Evolutionary conservation across 805 yeast genomes (phyloP).

Genomic region (Hanseniaspora nectarophila): DNA sequence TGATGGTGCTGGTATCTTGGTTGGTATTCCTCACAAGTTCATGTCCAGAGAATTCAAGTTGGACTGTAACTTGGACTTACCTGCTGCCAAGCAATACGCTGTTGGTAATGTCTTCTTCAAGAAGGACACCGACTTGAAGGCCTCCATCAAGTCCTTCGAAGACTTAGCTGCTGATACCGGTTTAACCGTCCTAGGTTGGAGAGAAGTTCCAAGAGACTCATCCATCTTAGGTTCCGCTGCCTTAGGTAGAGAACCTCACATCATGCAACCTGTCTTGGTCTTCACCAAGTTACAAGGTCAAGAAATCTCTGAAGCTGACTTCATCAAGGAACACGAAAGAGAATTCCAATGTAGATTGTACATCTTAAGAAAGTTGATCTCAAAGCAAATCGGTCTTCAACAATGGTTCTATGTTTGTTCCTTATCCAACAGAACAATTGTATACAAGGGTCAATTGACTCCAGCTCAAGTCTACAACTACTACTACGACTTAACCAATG

Average conservation of each 20-base stretch:
- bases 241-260: slow-evolving; percentile 78
- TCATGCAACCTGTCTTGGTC: slow-evolving; percentile 87
- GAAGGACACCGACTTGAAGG: slow-evolving; percentile 58
- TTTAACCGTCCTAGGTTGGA: slow-evolving; percentile 82
- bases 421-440: slow-evolving; percentile 74
- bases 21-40: slow-evolving; percentile 82
- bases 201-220: slow-evolving; percentile 90
- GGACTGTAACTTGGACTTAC: slow-evolving; percentile 54
- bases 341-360: slow-evolving; percentile 73
- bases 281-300: slow-evolving; percentile 39
- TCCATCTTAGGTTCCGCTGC: slow-evolving; percentile 91
- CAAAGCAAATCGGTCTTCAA: slow-evolving; percentile 84
- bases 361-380: slow-evolving; percentile 76
- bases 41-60: slow-evolving; percentile 73
- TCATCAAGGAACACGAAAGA: slow-evolving; percentile 44
- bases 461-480: slow-evolving; percentile 93
- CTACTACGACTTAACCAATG: slow-evolving; percentile 83
- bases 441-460: slow-evolving; percentile 94
- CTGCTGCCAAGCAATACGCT: slow-evolving; percentile 78
- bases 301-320: slow-evolving; percentile 37
- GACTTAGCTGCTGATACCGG: slow-evolving; percentile 65
- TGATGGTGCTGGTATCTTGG: slow-evolving; percentile 96
- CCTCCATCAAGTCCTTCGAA: slow-evolving; percentile 68
- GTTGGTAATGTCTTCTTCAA: slow-evolving; percentile 91
- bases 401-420: slow-evolving; percentile 98